A percentile compares a stretch with the other conserved stretches of the same genome.
These are phyloP conservation scores for Fusarium sp. DNA, from an alignment of 2,329 filamentous ascomycete species.

Conservation along the genomic window DNA sequence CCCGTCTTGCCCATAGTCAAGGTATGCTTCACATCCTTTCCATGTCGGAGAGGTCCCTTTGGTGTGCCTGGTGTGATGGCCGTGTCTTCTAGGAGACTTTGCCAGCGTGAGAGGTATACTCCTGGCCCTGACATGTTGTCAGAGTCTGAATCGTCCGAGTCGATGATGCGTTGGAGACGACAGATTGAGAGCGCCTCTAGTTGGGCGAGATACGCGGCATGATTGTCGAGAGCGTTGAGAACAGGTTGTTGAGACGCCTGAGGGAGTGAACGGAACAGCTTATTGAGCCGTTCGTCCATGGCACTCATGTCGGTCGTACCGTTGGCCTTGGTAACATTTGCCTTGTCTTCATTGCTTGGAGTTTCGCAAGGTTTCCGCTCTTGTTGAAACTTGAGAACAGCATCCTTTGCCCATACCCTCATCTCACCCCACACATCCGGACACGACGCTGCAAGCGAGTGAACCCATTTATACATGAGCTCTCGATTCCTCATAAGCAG, in stretches of 20 bases:
- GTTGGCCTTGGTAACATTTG: not conserved
- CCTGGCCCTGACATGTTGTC: slow-evolving; percentile 67
- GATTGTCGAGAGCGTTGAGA: slow-evolving; percentile 62
- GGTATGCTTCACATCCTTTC: slow-evolving; percentile 59
- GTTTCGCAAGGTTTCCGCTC: slow-evolving; percentile 11
- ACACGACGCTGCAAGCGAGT: slow-evolving; percentile 72
- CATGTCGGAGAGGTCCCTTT: slow-evolving; percentile 60
- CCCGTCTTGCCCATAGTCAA: slow-evolving; percentile 56
- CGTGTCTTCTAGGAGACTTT: slow-evolving; percentile 73
- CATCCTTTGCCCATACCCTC: slow-evolving; percentile 65
- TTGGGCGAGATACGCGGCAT: slow-evolving; percentile 65
- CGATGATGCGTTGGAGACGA: slow-evolving; percentile 66
- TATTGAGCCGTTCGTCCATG: slow-evolving; percentile 52
- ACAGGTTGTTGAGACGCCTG: slow-evolving; percentile 56
- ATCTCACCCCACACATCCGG: slow-evolving; percentile 70
- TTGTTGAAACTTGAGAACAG: slow-evolving; percentile 63
- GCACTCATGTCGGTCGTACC: slow-evolving; percentile 39
- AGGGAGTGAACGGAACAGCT: slow-evolving; percentile 58
- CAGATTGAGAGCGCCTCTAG: slow-evolving; percentile 62
- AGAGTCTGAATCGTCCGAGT: slow-evolving; percentile 42
- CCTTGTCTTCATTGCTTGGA: not conserved
- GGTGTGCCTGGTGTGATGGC: slow-evolving; percentile 67
- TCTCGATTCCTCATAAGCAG: slow-evolving; percentile 70
- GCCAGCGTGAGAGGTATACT: slow-evolving; percentile 76
- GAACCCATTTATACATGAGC: slow-evolving; percentile 72